phyloP scores from a whole-genome alignment of 371 early-diverging fungal genomes.

The Nematocida ausubeli region DNA sequence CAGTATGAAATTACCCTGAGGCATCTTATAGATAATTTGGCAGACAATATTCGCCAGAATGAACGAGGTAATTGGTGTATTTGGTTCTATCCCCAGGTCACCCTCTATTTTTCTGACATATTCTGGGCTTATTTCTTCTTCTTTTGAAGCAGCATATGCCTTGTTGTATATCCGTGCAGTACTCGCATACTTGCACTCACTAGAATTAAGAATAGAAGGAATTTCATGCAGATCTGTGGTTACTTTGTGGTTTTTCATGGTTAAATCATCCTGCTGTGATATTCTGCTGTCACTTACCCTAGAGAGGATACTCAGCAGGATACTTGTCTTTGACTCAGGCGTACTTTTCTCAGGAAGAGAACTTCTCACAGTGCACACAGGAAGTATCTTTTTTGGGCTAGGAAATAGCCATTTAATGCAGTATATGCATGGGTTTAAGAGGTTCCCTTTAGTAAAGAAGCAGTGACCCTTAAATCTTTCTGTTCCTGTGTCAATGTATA shows the following conservation, averaged over 20 bases:
- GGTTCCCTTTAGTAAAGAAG: not conserved
- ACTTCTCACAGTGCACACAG: slow-evolving; percentile 17
- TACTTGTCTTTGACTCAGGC: not conserved
- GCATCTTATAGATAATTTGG: not conserved
- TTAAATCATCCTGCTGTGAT: not conserved
- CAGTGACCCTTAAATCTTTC: slow-evolving; percentile 40
- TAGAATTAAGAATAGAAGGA: no score
- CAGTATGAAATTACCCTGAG: slow-evolving; percentile 11
- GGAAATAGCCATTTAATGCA: slow-evolving; percentile 42
- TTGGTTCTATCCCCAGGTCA: slow-evolving; percentile 4
- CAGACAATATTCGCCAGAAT: slow-evolving; percentile 28
- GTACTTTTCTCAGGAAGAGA: not conserved
- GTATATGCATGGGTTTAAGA: slow-evolving; percentile 29
- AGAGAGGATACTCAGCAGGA: slow-evolving; percentile 16
- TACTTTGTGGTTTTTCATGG: no score
- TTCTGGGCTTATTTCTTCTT: not conserved
- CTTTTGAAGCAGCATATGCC: not conserved
- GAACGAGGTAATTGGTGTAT: not conserved
- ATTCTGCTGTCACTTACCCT: not conserved
- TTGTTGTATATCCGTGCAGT: slow-evolving; percentile 11
- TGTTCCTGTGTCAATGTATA: slow-evolving; percentile 41
- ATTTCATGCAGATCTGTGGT: no score
- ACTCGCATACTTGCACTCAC: not conserved
- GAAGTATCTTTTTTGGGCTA: not conserved
- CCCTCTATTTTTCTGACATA: slow-evolving; percentile 2